Evolutionary conservation across 495 filamentous ascomycete species (phyloP).

Genomic region (Recurvomyces mirabilis): DNA sequence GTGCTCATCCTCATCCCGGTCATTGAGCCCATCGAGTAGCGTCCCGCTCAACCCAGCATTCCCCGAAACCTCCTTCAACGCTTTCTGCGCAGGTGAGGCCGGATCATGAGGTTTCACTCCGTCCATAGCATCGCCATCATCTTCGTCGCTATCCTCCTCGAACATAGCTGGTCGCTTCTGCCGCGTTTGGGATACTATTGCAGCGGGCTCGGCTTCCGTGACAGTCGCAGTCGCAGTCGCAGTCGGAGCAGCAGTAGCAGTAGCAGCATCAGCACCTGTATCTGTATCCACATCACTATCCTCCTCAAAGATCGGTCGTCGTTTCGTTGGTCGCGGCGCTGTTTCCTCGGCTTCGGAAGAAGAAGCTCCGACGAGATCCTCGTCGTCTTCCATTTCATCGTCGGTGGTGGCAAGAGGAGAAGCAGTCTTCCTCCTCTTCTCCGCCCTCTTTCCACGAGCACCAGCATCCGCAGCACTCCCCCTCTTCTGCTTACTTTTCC

Average conservation of each 20-base stretch:
- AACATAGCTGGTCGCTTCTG: not conserved
- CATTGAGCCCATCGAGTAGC: not conserved
- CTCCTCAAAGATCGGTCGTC: too few species aligned
- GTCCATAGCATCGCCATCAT: not conserved
- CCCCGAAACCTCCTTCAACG: conserved; percentile 7
- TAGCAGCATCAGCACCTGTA: conserved; percentile 5
- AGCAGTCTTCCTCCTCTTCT: conserved; percentile 8
- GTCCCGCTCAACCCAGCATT: not conserved
- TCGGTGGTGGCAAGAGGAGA: too few species aligned
- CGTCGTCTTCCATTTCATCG: too few species aligned
- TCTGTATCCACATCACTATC: conserved; percentile 1
- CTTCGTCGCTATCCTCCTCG: not conserved
- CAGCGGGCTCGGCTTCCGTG: too few species aligned
- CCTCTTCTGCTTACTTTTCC: conserved; percentile 9
- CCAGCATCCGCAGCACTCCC: conserved; percentile 12
- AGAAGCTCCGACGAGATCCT: too few species aligned
- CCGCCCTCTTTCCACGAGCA: conserved; percentile 16
- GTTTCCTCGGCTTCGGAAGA: too few species aligned
- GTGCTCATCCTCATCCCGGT: conserved; percentile 17
- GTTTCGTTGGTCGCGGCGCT: too few species aligned
- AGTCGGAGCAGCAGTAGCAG: conserved; percentile 1
- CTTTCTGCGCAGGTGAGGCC: conserved; percentile 4
- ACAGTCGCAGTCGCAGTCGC: too few species aligned
- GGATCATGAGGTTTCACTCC: not conserved
- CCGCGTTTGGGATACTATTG: too few species aligned